Base-by-base conservation (phyloP, 164 flowering plant genomes). In the Magnolia kwangsiensis region DNA sequence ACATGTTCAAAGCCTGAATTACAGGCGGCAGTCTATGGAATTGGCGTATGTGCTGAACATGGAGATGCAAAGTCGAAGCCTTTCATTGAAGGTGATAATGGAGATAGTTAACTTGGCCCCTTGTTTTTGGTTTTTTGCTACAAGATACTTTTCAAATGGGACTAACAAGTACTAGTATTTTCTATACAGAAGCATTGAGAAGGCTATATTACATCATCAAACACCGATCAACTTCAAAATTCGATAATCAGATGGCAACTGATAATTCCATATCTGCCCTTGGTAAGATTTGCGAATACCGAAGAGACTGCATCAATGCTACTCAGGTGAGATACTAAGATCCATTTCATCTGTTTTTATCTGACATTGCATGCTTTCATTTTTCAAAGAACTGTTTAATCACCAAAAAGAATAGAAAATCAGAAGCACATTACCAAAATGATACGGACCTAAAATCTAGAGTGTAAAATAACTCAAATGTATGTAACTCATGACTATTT, bases 251-350 rank as follows among this genome's bases (percentile, higher is more conserved):
- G 71, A 68, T 68, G 71, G 71, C 50, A 18, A 68, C 71, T 29
- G 71, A 68, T 19, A 68, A 68, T 68, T 51, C 71, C 23, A 37
- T 68, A 68, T 68, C 71, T 7, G 50, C 71, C 5, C 71, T 68
- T 31, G 71, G 71, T 5, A 68, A 68, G 50, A 68, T 68, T n/a
- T 68, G 71, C 29, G 71, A 68, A 37, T 31, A 68, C 29, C 23
- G 50, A 31, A 68, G 71, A 68, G 71, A 68, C 71, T 68, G 71
- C 27, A 68, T 68, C 50, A 18, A 31, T 68, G 71, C 71, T n/a
- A 16, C 71, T 31, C 71, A 37, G 71, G 71, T 68, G 71, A 68
- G 71, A 13, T 16, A 37, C 3, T 37, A 37, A 37, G 45, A 37
- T 37, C 8, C 31, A 24, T 29, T 27, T 21, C 69, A 24, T 21